Conservation (phyloP, 306 rosid species). For the Dryas drummondii region DNA sequence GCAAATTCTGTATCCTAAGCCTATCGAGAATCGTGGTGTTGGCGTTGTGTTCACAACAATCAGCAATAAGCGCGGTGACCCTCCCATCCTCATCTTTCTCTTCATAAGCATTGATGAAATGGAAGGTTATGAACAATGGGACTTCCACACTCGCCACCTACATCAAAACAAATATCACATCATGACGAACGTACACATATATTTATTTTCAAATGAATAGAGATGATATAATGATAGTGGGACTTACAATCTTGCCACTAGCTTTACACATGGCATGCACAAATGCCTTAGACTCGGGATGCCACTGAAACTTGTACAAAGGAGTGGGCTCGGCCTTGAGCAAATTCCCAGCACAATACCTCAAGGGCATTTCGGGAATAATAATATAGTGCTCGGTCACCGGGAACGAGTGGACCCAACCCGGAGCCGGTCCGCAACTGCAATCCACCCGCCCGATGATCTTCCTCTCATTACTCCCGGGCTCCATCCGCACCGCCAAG, state of each 20-base stretch:
- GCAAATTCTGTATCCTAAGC: slow-evolving; percentile 68
- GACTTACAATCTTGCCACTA: slow-evolving; percentile 71
- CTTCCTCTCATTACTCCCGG: slow-evolving; percentile 68
- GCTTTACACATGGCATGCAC: slow-evolving; percentile 83
- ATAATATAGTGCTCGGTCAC: slow-evolving; percentile 68
- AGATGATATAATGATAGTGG: too few relatives aligned
- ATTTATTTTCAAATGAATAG: too few relatives aligned
- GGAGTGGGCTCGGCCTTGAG: slow-evolving; percentile 90
- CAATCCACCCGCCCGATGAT: slow-evolving; percentile 77
- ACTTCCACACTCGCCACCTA: slow-evolving; percentile 91
- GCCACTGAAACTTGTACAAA: slow-evolving; percentile 85
- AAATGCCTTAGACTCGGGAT: slow-evolving; percentile 69
- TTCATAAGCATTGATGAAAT: slow-evolving; percentile 90
- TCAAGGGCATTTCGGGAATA: slow-evolving; percentile 86
- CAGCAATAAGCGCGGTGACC: slow-evolving; percentile 59
- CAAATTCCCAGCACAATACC: slow-evolving; percentile 78
- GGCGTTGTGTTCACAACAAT: slow-evolving; percentile 88
- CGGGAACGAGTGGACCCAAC: slow-evolving; percentile 97
- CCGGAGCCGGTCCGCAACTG: slow-evolving; percentile 62
- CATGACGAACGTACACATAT: too few relatives aligned
- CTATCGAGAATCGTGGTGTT: slow-evolving; percentile 57
- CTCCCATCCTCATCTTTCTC: slow-evolving; percentile 83
- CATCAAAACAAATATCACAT: background rate
- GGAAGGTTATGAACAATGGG: slow-evolving; percentile 78
- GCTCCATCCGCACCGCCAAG: slow-evolving; percentile 71